Evolutionary conservation across 2,329 filamentous ascomycete species (phyloP).

Genomic region (Cladophialophora yegresii): DNA sequence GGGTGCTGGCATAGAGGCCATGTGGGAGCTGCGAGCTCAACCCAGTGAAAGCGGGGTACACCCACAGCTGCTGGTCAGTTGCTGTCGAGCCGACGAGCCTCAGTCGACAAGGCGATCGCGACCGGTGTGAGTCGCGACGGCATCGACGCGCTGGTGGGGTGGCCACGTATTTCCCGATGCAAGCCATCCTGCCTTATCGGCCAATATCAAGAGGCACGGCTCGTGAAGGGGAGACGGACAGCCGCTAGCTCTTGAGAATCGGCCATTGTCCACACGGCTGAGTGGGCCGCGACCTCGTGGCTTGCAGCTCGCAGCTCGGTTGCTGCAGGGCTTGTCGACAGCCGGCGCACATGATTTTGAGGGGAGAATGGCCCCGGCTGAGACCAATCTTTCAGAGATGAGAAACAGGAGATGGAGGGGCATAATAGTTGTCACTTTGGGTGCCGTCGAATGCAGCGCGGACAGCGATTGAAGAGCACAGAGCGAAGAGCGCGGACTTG

Average conservation of each 20-base stretch:
- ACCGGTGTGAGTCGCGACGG: constrained; percentile 20
- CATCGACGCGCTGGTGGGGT: background rate
- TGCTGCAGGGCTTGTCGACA: constrained; percentile 24
- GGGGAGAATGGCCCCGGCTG: background rate
- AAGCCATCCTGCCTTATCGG: constrained; percentile 19
- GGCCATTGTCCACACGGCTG: constrained; percentile 17
- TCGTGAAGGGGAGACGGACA: constrained; percentile 5
- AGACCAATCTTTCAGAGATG: background rate
- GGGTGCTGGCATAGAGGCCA: constrained; percentile 6
- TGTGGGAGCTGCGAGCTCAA: constrained; percentile 15
- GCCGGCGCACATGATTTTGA: constrained; percentile 17
- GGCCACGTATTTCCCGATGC: constrained; percentile 19
- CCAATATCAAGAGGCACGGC: constrained; percentile 18
- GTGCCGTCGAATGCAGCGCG: background rate
- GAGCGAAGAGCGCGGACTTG: background rate
- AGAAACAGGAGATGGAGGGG: background rate
- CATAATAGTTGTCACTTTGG: background rate
- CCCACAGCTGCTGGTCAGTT: constrained; percentile 5
- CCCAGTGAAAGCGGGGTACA: constrained; percentile 24
- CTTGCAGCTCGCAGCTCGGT: constrained; percentile 30
- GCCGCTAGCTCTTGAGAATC: constrained; percentile 1
- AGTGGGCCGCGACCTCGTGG: constrained; percentile 19
- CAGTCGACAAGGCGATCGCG: constrained; percentile 16
- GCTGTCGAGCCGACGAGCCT: constrained; percentile 22
- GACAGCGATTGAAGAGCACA: background rate